Percentiles rank a stretch among this genome's conserved stretches.
These are phyloP conservation scores for Phytopythium litorale DNA, from an alignment of 352 stramenopile genomes.

Conservation along the genomic window DNA sequence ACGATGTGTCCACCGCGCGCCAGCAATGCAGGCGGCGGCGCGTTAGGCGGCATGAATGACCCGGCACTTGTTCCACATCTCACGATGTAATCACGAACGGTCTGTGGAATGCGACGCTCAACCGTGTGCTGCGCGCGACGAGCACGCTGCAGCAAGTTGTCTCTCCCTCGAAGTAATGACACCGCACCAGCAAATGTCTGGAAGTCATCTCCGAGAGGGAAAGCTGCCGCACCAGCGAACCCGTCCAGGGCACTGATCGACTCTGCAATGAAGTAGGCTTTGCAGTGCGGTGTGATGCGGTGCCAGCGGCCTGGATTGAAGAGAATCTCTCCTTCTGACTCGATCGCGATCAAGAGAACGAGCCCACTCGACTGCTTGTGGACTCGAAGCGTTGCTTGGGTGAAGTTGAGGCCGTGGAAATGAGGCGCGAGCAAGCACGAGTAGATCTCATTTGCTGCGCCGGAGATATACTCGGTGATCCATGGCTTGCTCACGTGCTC, in stretches of 20 bases:
- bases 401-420: constrained; percentile 76
- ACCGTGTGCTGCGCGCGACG: constrained; percentile 67
- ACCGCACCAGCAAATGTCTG: constrained; percentile 27
- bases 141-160: constrained; percentile 48
- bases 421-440: constrained; percentile 46
- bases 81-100: constrained; percentile 58
- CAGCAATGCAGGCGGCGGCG: constrained; percentile 41
- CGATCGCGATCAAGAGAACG: constrained; percentile 72
- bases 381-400: constrained; percentile 60
- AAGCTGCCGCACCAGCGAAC: constrained; percentile 26
- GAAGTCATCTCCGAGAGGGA: constrained; percentile 14
- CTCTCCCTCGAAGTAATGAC: constrained; percentile 25
- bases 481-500: constrained; percentile 32
- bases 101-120: constrained; percentile 53
- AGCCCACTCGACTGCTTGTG: constrained; percentile 67
- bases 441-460: constrained; percentile 82
- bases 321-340: constrained; percentile 54
- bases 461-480: constrained; percentile 74
- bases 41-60: constrained; percentile 28
- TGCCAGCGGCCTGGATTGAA: constrained; percentile 75
- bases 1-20: constrained; percentile 65
- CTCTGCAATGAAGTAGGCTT: constrained; percentile 76
- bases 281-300: constrained; percentile 44
- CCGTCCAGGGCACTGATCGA: constrained; percentile 49
- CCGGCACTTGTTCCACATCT: constrained; percentile 28